Conservation (phyloP, 1,284 basidiomycete genomes). For the Clitocybe nebularis region DNA sequence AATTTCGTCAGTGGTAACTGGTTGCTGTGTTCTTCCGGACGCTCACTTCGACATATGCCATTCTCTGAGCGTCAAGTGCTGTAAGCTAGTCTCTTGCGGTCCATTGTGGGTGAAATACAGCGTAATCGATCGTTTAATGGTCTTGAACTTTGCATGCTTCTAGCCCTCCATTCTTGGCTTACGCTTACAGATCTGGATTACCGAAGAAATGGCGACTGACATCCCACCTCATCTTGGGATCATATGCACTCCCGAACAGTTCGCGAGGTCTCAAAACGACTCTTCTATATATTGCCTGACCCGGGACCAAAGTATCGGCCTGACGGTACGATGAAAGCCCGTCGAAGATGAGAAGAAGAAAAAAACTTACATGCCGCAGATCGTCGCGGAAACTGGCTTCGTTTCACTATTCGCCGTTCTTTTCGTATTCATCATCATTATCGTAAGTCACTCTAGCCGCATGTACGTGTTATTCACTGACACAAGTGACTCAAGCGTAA, state of each 20-base stretch:
- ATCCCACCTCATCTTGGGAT: slow-evolving; percentile 8
- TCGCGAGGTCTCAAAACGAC: slow-evolving; percentile 5
- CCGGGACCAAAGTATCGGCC: slow-evolving; percentile 24
- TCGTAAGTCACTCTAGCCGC: slow-evolving; percentile 17
- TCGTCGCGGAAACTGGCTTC: slow-evolving; percentile 23
- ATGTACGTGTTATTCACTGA: background rate
- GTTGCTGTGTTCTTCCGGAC: background rate
- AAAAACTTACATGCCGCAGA: slow-evolving; percentile 12
- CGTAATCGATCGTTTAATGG: too few relatives aligned
- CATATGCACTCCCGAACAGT: slow-evolving; percentile 12
- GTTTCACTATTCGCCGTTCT: slow-evolving; percentile 25
- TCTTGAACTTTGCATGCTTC: too few relatives aligned
- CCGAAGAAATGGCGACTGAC: background rate
- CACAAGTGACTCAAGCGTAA: slow-evolving; percentile 19
- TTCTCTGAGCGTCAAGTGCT: background rate
- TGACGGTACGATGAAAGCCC: slow-evolving; percentile 18
- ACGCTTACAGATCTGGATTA: too few relatives aligned
- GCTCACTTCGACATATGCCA: background rate
- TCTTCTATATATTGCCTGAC: slow-evolving; percentile 21
- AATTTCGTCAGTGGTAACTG: background rate
- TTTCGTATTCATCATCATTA: slow-evolving; percentile 23
- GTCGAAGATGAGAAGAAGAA: slow-evolving; percentile 1
- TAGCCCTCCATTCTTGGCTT: too few relatives aligned
- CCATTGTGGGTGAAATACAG: background rate
- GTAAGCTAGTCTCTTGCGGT: background rate